Conservation (phyloP, 306 rosid species). For the Medicago lupulina region DNA sequence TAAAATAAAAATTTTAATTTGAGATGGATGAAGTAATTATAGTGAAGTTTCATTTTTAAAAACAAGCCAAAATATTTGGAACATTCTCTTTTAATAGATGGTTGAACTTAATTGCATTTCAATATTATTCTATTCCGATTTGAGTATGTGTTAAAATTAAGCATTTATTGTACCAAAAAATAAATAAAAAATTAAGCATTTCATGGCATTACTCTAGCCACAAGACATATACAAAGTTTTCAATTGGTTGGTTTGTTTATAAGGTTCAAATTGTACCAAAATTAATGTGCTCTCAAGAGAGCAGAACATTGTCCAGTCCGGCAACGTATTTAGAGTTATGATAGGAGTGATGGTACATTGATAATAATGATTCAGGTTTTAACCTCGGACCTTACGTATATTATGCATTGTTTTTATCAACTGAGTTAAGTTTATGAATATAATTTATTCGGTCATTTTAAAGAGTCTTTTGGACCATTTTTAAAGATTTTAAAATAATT, state of each 20-base stretch:
- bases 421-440: too few relatives aligned
- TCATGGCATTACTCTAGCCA: background rate
- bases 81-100: conserved; percentile 32
- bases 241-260: too few relatives aligned
- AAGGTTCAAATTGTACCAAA: background rate
- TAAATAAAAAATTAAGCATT: background rate
- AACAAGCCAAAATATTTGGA: conserved; percentile 41
- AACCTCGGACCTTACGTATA: too few relatives aligned
- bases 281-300: background rate
- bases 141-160: background rate
- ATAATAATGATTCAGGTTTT: too few relatives aligned
- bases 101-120: too few relatives aligned
- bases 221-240: background rate
- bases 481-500: too few relatives aligned
- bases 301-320: conserved; percentile 35
- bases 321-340: conserved; percentile 45
- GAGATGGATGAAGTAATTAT: too few relatives aligned
- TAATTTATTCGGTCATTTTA: too few relatives aligned
- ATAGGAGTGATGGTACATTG: conserved; percentile 40
- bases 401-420: too few relatives aligned
- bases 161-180: background rate
- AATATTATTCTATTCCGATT: too few relatives aligned
- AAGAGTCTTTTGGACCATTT: too few relatives aligned
- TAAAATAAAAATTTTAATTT: too few relatives aligned
- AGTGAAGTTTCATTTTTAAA: conserved; percentile 41